Evolutionary conservation across 2,329 filamentous ascomycete species (phyloP), one percentile per base, ranked within the genome.

Genomic region (Colletotrichum coccodes): DNA sequence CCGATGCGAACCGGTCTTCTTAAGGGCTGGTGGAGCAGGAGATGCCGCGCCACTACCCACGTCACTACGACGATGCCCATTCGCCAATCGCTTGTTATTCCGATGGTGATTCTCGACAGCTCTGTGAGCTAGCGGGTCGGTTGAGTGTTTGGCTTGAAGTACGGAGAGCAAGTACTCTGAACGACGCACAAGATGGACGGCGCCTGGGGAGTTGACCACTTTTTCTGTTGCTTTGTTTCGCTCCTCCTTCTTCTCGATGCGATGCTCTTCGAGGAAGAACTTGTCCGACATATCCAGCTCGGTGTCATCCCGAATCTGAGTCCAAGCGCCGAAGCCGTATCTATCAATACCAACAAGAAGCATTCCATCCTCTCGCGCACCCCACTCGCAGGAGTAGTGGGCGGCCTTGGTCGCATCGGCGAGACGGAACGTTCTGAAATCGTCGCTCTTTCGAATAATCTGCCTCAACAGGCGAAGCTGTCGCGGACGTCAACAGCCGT

Each of bases 161-260:
- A 99, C 94, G n/a, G 94, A 97, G 46, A 99, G 86, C 16, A 99
- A 87, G 77, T 99, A 99, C 76, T 98, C 96, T 11, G 95, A 93
- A 68, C 96, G 92, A 54, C 96, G 94, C 61, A 98, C 95, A 50
- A 99, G 90, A 78, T 99, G 96, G 32, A 99, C 96, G 26, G 96
- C 95, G n/a, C 96, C 96, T 4, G 96, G 96, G 3, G 95, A 97
- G 76, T 97, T 97, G 40, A 93, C 93, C 70, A 91, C 91, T 75
- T 94, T 94, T 64, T 91, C 92, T 21, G 94, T 91, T 18, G 84
- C 89, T 75, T 94, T 94, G 75, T 86, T 92, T 40, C 96, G 92
- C 79, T 98, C 94, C 75, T 96, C 95, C 79, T 98, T 98, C 82
- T 97, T 96, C 79, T 97, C 96, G 21, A 98, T 95, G n/a, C 95